These are phyloP conservation scores for Saccharomycopsis sp. DNA, from an alignment of 805 yeast genomes.

Conservation along the genomic window DNA sequence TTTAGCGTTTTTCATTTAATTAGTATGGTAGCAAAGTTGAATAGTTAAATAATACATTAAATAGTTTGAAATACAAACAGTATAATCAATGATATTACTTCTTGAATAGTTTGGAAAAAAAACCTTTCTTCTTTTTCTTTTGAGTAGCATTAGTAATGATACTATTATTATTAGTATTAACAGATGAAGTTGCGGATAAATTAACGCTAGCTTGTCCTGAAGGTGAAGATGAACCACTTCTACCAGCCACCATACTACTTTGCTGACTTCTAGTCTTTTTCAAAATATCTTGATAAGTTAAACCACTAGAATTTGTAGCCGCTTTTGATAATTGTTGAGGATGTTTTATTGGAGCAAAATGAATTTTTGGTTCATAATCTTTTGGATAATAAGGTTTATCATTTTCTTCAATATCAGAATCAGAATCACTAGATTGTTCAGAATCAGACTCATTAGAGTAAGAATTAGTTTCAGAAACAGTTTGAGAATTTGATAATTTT, in stretches of 20 bases:
- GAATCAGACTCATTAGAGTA: slow-evolving; percentile 1
- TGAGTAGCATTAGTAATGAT: not conserved
- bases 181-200: too few species aligned
- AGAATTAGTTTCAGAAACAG: too few species aligned
- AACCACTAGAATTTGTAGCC: not conserved
- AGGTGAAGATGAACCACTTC: not conserved
- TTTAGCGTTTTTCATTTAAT: too few species aligned
- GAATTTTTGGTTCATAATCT: not conserved
- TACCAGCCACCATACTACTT: not conserved
- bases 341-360: not conserved
- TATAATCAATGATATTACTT: too few species aligned
- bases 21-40: too few species aligned
- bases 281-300: slow-evolving; percentile 11
- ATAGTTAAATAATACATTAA: too few species aligned
- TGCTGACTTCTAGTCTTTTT: slow-evolving; percentile 5
- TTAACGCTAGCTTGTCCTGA: not conserved
- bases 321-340: not conserved
- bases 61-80: too few species aligned
- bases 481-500: slow-evolving; percentile 24
- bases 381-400: slow-evolving; percentile 15
- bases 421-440: slow-evolving; percentile 1
- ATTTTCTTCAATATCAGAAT: slow-evolving; percentile 5
- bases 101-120: slow-evolving; percentile 5
- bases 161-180: too few species aligned
- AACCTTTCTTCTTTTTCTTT: slow-evolving; percentile 9